A percentile compares a stretch with the other conserved stretches of the same genome.
Evolutionary conservation across 2,329 filamentous ascomycete genomes (phyloP).

Genomic region (Fusarium tupiense): DNA sequence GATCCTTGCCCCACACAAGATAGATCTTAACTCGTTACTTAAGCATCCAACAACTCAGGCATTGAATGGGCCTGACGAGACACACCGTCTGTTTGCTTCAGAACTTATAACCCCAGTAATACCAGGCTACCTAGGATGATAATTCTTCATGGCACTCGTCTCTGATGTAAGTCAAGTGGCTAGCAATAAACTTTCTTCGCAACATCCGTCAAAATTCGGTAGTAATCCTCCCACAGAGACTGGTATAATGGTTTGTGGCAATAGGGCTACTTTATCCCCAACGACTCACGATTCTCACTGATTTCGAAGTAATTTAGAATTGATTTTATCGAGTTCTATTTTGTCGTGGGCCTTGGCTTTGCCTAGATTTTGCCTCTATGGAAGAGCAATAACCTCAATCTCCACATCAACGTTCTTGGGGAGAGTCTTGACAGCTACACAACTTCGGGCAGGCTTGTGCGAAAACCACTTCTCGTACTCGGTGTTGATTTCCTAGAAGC

Average conservation of each 20-base stretch:
- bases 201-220: neutral
- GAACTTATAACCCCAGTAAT: neutral
- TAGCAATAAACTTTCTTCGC: neutral
- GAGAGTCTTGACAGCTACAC: conserved; percentile 88
- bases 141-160: neutral
- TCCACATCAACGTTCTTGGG: conserved; percentile 88
- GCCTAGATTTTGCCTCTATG: conserved; percentile 50
- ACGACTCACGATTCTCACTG: neutral
- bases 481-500: conserved; percentile 76
- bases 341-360: neutral
- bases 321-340: neutral
- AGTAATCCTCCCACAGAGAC: neutral
- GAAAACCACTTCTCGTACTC: conserved; percentile 86
- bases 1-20: too few species aligned
- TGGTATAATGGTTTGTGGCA: neutral
- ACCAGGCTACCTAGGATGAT: neutral
- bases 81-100: neutral
- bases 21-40: neutral
- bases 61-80: neutral
- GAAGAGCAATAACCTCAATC: conserved; percentile 86
- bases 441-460: conserved; percentile 88
- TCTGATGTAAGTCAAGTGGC: neutral
- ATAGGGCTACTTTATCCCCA: neutral
- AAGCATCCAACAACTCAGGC: neutral
- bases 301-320: neutral